Conservation (phyloP, 306 rosid genomes). For the Rubus parviflorus region DNA sequence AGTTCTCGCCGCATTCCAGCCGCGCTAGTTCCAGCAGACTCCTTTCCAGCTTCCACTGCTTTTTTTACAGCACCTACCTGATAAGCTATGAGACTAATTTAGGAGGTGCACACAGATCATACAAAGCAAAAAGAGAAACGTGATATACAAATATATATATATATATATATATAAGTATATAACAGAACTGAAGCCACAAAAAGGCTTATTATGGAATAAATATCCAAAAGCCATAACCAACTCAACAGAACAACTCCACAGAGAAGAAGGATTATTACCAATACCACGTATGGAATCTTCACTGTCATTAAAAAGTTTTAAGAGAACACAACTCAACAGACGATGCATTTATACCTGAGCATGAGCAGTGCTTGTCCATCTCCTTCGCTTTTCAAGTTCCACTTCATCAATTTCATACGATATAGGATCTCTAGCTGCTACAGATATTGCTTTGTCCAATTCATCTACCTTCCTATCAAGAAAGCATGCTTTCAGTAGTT, state of each 20-base stretch:
- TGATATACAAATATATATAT: not conserved
- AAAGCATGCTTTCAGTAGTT: slow-evolving; percentile 61
- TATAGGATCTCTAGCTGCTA: slow-evolving; percentile 88
- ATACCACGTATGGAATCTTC: slow-evolving; percentile 8
- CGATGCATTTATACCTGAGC: slow-evolving; percentile 60
- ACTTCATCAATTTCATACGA: slow-evolving; percentile 82
- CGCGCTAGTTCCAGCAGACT: slow-evolving; percentile 37
- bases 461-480: slow-evolving; percentile 98
- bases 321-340: slow-evolving; percentile 13
- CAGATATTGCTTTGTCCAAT: slow-evolving; percentile 87
- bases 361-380: slow-evolving; percentile 86
- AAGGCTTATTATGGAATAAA: not conserved
- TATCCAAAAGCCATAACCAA: slow-evolving; percentile 12
- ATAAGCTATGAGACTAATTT: slow-evolving; percentile 31
- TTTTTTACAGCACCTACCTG: slow-evolving; percentile 71
- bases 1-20: slow-evolving; percentile 78
- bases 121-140: not conserved
- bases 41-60: slow-evolving; percentile 61
- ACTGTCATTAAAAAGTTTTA: slow-evolving; percentile 16
- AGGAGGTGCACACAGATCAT: slow-evolving; percentile 6
- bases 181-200: not conserved
- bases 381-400: slow-evolving; percentile 89
- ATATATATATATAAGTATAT: not conserved
- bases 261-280: not conserved
- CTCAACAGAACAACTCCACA: not conserved